Evolutionary conservation across 2,329 filamentous ascomycete genomes (phyloP).

Genomic region (Apiospora kogelbergensis): DNA sequence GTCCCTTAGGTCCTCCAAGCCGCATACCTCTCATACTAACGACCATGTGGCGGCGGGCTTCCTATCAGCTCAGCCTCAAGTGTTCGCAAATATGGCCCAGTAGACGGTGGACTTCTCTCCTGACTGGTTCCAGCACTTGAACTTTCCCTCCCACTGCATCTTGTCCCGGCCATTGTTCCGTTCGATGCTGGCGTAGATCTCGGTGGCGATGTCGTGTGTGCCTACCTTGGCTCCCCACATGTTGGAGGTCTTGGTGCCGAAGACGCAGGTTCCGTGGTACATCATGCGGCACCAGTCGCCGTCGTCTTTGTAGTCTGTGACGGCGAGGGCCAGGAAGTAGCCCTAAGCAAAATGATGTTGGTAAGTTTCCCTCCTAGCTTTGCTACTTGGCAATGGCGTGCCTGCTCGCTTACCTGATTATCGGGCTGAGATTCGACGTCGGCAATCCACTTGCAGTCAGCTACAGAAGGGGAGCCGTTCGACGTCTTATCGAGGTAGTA

Average conservation of each 20-base stretch:
- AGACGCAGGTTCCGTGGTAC: conserved; percentile 5
- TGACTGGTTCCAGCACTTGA: background rate
- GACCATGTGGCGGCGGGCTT: background rate
- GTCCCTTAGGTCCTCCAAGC: background rate
- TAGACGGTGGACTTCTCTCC: background rate
- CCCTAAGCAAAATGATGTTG: background rate
- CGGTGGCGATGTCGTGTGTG: conserved; percentile 1
- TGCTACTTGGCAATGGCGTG: no score
- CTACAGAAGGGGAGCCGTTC: background rate
- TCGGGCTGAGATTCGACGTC: background rate
- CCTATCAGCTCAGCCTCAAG: background rate
- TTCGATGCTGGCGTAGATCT: background rate
- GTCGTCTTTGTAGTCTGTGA: background rate
- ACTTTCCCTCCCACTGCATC: conserved; percentile 9
- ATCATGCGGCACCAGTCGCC: conserved; percentile 10
- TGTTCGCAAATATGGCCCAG: conserved; percentile 6
- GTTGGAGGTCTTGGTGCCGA: background rate
- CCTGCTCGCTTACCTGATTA: background rate
- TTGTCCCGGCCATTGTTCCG: background rate
- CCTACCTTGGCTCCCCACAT: conserved; percentile 1
- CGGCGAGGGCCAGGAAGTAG: background rate
- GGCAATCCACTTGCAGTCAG: background rate
- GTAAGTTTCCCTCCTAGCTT: background rate
- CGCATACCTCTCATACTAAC: background rate
- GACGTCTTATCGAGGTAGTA: background rate